These are phyloP conservation scores for Halophytophthora polymorphica DNA, from an alignment of 352 stramenopile species.

Conservation along the genomic window DNA sequence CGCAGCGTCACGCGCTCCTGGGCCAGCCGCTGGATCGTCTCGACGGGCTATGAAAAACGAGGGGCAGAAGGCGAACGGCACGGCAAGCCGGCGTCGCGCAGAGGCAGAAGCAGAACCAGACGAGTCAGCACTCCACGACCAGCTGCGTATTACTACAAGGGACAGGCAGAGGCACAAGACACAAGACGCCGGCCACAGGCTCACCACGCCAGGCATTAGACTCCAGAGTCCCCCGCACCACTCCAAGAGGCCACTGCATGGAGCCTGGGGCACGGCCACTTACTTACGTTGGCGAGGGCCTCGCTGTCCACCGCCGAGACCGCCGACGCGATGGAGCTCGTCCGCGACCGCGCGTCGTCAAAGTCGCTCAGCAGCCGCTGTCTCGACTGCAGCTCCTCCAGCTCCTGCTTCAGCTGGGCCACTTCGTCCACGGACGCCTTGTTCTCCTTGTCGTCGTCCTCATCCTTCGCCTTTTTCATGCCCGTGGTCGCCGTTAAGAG, in stretches of 20 bases:
- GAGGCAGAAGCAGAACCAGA: conserved; percentile 31
- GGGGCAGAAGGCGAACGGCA: conserved; percentile 28
- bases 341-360: conserved; percentile 9
- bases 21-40: conserved; percentile 53
- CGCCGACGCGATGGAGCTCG: conserved; percentile 9
- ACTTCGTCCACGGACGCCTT: conserved; percentile 42
- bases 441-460: conserved; percentile 15
- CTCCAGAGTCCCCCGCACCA: neutral
- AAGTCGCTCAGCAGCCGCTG: conserved; percentile 15
- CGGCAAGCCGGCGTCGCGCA: conserved; percentile 27
- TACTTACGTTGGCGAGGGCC: conserved; percentile 38
- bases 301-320: conserved; percentile 30
- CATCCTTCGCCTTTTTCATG: conserved; percentile 9
- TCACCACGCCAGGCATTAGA: conserved; percentile 33
- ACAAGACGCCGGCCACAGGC: conserved; percentile 17
- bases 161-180: conserved; percentile 20
- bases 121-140: conserved; percentile 35
- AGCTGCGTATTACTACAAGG: conserved; percentile 32
- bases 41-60: conserved; percentile 31
- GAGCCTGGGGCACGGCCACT: conserved; percentile 23
- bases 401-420: conserved; percentile 35
- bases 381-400: conserved; percentile 22
- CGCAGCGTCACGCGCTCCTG: conserved; percentile 42
- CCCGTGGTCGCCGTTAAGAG: conserved; percentile 15
- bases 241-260: conserved; percentile 21